Percentiles rank a stretch among this genome's conserved stretches.
These are phyloP conservation scores for Zizania latifolia DNA, from an alignment of 176 grass and related monocot genomes.

Conservation along the genomic window DNA sequence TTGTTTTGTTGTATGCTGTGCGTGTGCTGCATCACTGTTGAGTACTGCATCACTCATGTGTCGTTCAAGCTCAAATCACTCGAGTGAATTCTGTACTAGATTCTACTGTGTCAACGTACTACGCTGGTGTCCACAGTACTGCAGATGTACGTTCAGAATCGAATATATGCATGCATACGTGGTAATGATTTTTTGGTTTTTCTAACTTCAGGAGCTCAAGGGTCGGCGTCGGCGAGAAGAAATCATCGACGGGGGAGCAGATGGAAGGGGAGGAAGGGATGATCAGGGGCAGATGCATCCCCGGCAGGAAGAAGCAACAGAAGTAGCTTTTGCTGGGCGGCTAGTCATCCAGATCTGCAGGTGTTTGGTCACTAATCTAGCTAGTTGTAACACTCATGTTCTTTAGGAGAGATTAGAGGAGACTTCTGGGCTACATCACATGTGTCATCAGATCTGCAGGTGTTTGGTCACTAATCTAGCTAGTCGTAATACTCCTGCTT, in stretches of 20 bases:
- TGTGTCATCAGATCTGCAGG: not conserved
- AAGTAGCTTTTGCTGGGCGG: not conserved
- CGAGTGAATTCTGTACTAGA: not conserved
- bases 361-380: not conserved
- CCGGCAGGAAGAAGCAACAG: constrained; percentile 46
- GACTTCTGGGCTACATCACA: not conserved
- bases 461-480: not conserved
- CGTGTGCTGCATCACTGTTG: no score
- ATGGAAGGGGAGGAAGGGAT: constrained; percentile 35
- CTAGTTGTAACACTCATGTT: not conserved
- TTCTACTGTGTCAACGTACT: not conserved
- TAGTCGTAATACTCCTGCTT: not conserved
- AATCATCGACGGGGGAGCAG: constrained; percentile 6
- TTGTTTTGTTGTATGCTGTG: not conserved
- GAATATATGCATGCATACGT: no score
- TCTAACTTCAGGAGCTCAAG: constrained; percentile 56
- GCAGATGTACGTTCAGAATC: not conserved
- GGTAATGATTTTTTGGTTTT: constrained; percentile 19
- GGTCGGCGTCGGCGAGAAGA: constrained; percentile 30
- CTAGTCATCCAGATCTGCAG: not conserved
- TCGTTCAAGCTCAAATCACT: not conserved
- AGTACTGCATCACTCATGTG: not conserved
- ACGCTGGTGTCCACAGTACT: not conserved
- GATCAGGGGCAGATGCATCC: constrained; percentile 74
- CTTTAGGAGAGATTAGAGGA: not conserved